phyloP scores from a whole-genome alignment of 2,329 filamentous ascomycete species.

The Colletotrichum horii region DNA sequence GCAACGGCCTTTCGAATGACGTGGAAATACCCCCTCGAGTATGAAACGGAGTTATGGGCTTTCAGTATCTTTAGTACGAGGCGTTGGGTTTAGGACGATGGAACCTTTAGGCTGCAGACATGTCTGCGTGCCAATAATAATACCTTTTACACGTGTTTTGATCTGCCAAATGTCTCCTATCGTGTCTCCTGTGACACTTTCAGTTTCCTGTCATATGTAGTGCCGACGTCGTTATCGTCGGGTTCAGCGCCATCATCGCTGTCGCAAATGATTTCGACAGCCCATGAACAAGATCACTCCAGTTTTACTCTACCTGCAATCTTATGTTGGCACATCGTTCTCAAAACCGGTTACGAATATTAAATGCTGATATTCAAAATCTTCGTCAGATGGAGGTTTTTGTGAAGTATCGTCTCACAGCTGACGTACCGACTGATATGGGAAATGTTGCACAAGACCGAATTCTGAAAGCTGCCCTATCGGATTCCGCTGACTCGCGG shows the following conservation, averaged over 20 bases:
- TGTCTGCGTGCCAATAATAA: background rate
- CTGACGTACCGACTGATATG: background rate
- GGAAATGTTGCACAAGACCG: background rate
- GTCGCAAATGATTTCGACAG: too few relatives aligned
- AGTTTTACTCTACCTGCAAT: too few relatives aligned
- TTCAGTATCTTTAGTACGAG: background rate
- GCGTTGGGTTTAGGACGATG: background rate
- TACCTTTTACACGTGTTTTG: background rate
- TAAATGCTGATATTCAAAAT: background rate
- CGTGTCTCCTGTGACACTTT: too few relatives aligned
- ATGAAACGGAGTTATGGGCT: slow-evolving; percentile 1
- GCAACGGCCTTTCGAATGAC: background rate
- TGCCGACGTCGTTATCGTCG: too few relatives aligned
- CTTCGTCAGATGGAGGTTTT: background rate
- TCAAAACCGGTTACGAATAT: fast-evolving
- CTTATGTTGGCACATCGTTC: background rate
- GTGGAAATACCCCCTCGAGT: slow-evolving; percentile 17
- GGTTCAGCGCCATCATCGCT: too few relatives aligned
- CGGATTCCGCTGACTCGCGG: slow-evolving; percentile 4
- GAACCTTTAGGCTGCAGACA: background rate
- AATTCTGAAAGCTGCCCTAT: background rate
- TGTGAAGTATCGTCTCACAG: background rate
- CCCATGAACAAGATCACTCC: too few relatives aligned
- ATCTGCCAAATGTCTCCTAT: too few relatives aligned
- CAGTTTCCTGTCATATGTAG: too few relatives aligned